These are phyloP conservation scores for Apiospora hydei DNA, from an alignment of 2,329 filamentous ascomycete genomes.

Conservation along the genomic window DNA sequence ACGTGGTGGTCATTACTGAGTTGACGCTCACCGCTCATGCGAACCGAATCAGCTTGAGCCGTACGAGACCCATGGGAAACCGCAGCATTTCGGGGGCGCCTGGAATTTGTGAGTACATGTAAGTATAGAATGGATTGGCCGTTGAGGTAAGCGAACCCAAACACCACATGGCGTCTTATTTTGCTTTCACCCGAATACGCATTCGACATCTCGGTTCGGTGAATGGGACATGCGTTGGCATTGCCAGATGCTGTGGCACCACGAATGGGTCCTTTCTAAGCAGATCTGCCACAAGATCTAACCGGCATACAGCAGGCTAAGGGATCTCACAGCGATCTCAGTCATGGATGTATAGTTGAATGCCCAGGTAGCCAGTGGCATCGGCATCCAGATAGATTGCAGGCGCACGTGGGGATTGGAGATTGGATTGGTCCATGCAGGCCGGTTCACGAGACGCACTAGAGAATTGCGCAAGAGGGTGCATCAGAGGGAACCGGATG, in stretches of 20 bases:
- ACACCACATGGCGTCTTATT: neutral
- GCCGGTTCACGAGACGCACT: neutral
- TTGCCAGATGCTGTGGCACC: conserved; percentile 8
- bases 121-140: neutral
- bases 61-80: neutral
- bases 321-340: conserved; percentile 10
- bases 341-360: neutral
- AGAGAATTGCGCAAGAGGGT: neutral
- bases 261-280: neutral
- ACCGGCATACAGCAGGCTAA: conserved; percentile 3
- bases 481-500: neutral
- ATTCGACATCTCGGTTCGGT: neutral
- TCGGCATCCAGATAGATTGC: neutral
- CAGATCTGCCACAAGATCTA: conserved; percentile 7
- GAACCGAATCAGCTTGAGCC: neutral
- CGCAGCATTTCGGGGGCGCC: neutral
- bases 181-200: neutral
- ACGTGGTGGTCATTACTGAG: neutral
- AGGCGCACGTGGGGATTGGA: neutral
- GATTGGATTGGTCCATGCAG: conserved; percentile 6
- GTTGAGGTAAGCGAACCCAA: neutral
- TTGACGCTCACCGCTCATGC: neutral
- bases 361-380: neutral
- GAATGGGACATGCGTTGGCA: conserved; percentile 19
- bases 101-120: neutral